A percentile compares a stretch with the other conserved stretches of the same genome.
These are phyloP conservation scores for Protomyces lactucae-debilis DNA, from an alignment of 1,139 yeast species.

Conservation along the genomic window DNA sequence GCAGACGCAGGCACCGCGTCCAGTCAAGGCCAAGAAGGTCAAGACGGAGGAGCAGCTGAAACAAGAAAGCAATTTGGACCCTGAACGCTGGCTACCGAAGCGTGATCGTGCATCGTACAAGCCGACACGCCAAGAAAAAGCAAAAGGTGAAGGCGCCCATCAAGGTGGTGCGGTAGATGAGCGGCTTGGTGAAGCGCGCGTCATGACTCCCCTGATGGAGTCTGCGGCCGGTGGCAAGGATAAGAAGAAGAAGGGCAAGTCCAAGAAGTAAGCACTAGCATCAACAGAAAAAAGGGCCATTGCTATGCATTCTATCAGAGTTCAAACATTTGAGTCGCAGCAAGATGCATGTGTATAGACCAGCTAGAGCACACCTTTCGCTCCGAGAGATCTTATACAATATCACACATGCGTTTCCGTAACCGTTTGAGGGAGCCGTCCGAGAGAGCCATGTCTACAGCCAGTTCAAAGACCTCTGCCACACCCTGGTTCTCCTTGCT, in stretches of 20 bases:
- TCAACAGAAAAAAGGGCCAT: neutral
- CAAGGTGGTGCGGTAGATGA: constrained; percentile 26
- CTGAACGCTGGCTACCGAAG: constrained; percentile 25
- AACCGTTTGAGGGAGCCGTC: constrained; percentile 20
- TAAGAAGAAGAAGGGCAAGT: constrained; percentile 18
- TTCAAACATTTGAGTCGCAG: no score
- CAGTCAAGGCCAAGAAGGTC: constrained; percentile 2
- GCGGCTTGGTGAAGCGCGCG: constrained; percentile 6
- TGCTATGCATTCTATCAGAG: neutral
- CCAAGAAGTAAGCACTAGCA: neutral
- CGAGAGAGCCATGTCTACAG: constrained; percentile 26
- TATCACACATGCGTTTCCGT: constrained; percentile 14
- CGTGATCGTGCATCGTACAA: constrained; percentile 22
- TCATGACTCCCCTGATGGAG: neutral
- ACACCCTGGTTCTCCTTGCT: constrained; percentile 67
- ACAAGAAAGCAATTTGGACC: constrained; percentile 11
- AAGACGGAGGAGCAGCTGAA: constrained; percentile 7
- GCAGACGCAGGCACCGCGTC: neutral
- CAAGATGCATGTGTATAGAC: no score
- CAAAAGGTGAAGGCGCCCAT: constrained; percentile 11
- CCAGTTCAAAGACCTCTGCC: constrained; percentile 55
- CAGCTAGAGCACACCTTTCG: no score
- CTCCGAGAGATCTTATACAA: neutral
- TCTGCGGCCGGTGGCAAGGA: neutral
- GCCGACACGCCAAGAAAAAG: constrained; percentile 20